phyloP scores from a whole-genome alignment of 306 rosid genomes.

The Begonia peltatifolia region DNA sequence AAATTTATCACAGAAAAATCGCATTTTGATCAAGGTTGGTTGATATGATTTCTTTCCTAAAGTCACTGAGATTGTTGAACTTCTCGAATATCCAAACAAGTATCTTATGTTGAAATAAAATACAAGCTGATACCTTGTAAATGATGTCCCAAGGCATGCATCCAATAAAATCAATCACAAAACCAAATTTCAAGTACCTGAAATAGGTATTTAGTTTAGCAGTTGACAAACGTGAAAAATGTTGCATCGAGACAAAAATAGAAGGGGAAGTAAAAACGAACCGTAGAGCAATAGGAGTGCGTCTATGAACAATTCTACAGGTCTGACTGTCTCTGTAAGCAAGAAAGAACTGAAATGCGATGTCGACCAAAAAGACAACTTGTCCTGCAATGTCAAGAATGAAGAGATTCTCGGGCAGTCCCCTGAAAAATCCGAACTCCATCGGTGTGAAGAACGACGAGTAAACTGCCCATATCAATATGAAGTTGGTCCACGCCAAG shows the following conservation, averaged over 20 bases:
- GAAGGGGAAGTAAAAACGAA: constrained; percentile 12
- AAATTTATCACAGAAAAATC: neutral
- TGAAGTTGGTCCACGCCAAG: constrained; percentile 60
- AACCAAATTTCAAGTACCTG: constrained; percentile 68
- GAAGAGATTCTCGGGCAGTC: constrained; percentile 51
- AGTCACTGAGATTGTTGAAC: too few species aligned
- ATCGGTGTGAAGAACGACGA: constrained; percentile 96
- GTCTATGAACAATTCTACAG: constrained; percentile 60
- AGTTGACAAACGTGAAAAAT: neutral
- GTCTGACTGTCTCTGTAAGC: constrained; percentile 73
- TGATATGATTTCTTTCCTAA: too few species aligned
- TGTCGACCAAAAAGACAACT: constrained; percentile 67
- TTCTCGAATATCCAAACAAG: too few species aligned
- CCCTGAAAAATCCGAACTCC: constrained; percentile 92
- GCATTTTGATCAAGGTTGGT: too few species aligned
- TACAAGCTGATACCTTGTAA: constrained; percentile 46
- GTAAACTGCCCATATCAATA: constrained; percentile 86
- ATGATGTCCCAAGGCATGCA: constrained; percentile 95
- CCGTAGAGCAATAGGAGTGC: constrained; percentile 63
- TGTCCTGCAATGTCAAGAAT: constrained; percentile 73
- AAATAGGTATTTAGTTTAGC: neutral
- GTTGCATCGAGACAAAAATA: constrained; percentile 2
- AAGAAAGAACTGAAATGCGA: constrained; percentile 54
- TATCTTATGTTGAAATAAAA: neutral
- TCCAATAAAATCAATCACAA: constrained; percentile 62